phyloP scores from a whole-genome alignment of 768 basidiomycete species.

The Boletus tomentosulus region DNA sequence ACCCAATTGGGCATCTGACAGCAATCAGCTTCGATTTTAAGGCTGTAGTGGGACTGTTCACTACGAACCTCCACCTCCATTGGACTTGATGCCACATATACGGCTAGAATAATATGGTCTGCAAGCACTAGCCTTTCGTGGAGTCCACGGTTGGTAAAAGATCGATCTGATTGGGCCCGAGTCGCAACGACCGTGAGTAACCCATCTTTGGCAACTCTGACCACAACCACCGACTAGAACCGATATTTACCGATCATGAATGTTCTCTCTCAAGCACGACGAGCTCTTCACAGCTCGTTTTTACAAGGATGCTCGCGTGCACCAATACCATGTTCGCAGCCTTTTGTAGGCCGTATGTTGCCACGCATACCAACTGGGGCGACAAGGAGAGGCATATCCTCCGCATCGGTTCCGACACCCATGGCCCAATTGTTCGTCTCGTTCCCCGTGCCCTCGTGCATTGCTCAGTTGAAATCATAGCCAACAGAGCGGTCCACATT shows the following conservation, averaged over 20 bases:
- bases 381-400: slow-evolving; percentile 13
- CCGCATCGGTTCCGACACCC: slow-evolving; percentile 4
- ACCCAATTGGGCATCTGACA: too few relatives aligned
- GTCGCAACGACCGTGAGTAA: background rate
- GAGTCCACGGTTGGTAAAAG: too few relatives aligned
- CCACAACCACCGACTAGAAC: background rate
- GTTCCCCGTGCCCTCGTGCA: slow-evolving; percentile 3
- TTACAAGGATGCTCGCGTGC: slow-evolving; percentile 5
- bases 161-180: too few relatives aligned
- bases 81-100: background rate
- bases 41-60: background rate
- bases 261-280: slow-evolving; percentile 15
- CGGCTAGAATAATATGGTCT: background rate
- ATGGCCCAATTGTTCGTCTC: slow-evolving; percentile 20
- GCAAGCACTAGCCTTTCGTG: too few relatives aligned
- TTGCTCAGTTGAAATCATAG: slow-evolving; percentile 27
- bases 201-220: slow-evolving; percentile 14
- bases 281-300: slow-evolving; percentile 22
- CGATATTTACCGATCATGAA: slow-evolving; percentile 14
- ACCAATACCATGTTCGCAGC: slow-evolving; percentile 2
- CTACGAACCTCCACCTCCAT: background rate
- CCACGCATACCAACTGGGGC: background rate
- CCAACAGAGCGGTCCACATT: slow-evolving; percentile 22
- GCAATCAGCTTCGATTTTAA: background rate
- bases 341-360: background rate